A percentile compares a stretch with the other conserved stretches of the same genome.
These are phyloP conservation scores for Domatiomyces globalis DNA, from an alignment of 2,329 filamentous ascomycete species.

Conservation along the genomic window DNA sequence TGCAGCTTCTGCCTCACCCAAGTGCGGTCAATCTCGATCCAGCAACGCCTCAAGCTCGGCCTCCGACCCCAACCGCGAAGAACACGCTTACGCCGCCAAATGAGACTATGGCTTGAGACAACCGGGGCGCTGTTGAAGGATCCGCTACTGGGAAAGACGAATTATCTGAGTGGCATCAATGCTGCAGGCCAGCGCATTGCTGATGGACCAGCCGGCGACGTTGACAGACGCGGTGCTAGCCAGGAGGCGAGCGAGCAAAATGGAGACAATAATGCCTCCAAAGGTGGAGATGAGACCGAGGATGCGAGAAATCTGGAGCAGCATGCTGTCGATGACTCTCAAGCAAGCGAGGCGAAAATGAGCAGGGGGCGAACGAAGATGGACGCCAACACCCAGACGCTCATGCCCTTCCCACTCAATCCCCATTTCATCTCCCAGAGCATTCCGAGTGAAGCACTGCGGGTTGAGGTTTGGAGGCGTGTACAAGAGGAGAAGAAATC, in stretches of 20 bases:
- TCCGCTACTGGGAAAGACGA: neutral
- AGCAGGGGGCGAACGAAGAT: neutral
- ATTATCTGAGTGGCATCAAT: neutral
- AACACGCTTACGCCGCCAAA: neutral
- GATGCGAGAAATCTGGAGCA: neutral
- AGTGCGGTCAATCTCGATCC: neutral
- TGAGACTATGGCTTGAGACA: neutral
- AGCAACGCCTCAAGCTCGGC: neutral
- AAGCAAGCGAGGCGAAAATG: neutral
- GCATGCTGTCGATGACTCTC: neutral
- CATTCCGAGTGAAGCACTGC: conserved; percentile 58
- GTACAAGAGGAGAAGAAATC: conserved; percentile 53
- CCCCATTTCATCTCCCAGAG: conserved; percentile 52
- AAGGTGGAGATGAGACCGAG: neutral
- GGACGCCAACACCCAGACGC: neutral
- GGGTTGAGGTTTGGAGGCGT: conserved; percentile 58
- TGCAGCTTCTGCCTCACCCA: neutral
- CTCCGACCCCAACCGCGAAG: neutral
- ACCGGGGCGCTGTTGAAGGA: neutral
- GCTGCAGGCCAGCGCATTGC: neutral
- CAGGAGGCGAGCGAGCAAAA: neutral
- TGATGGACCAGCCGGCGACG: neutral
- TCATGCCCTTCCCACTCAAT: conserved; percentile 59
- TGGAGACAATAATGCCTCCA: neutral
- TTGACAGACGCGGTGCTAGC: no score